Percentiles rank a stretch among this genome's conserved stretches.
These are phyloP conservation scores for Scopulariopsis brevicaulis DNA, from an alignment of 2,329 filamentous ascomycete species.

Conservation along the genomic window DNA sequence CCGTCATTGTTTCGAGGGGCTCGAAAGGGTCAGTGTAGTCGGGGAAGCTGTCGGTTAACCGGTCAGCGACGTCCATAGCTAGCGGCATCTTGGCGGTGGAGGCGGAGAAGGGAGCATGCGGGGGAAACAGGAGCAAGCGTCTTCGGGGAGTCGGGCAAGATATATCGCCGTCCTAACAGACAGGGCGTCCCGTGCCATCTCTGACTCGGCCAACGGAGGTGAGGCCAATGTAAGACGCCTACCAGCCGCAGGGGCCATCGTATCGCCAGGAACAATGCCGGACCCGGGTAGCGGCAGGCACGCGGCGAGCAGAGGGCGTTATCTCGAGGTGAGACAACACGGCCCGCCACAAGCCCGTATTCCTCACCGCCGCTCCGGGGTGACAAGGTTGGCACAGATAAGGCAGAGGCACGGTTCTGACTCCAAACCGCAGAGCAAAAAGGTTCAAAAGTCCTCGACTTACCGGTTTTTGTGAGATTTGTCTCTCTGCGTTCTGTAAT, in stretches of 20 bases:
- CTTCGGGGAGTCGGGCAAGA: not conserved
- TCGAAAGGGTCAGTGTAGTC: constrained; percentile 28
- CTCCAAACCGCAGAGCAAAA: not conserved
- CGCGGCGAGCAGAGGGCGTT: not conserved
- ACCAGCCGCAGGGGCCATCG: not conserved
- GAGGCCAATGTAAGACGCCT: not conserved
- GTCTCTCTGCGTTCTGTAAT: not conserved
- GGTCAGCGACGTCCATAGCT: constrained; percentile 26
- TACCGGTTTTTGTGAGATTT: not conserved
- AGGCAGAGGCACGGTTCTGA: not conserved
- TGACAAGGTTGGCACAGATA: not conserved
- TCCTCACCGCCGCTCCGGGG: not conserved
- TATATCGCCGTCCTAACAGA: not conserved
- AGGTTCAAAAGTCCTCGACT: not conserved
- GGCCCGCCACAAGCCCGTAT: not conserved
- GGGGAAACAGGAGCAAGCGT: not conserved
- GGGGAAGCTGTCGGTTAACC: constrained; percentile 28
- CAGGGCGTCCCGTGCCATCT: not conserved
- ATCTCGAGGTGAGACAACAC: constrained; percentile 1
- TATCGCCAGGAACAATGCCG: not conserved
- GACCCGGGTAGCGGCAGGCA: not conserved
- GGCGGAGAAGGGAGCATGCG: not conserved
- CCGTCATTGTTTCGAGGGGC: constrained; percentile 10
- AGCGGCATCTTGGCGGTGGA: not conserved
- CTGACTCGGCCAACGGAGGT: not conserved